Evolutionary conservation across 2,329 filamentous ascomycete genomes (phyloP), one percentile per base, ranked within the genome.

Genomic region (Aspergillus oerlinghausenensis): DNA sequence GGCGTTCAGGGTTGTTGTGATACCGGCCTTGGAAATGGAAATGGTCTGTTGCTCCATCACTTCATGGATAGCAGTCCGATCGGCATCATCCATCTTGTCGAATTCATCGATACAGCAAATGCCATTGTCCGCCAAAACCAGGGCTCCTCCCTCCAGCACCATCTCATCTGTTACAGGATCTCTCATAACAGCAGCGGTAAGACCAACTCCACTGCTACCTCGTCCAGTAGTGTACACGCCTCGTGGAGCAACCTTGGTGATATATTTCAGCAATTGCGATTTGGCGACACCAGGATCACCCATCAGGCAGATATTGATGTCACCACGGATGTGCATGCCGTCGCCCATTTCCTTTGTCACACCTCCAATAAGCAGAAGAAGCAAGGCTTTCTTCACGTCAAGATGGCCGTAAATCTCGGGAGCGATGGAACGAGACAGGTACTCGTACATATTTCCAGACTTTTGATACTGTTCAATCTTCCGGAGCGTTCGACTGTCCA

Each of bases 241-340:
- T 61, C 94, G 90, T 60, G 94, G 94, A 1, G 94, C 93, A 29
- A 99, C 94, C 78, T 99, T 97, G 63, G 92, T 91, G 71, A 99
- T 97, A 74, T 99, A 99, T 77, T 97, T 97, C 64, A 99, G 83
- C 64, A 99, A 80, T 79, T 99, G 94, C 40, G 94, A 99, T 79
- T 99, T 99, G 78, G 94, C 94, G 71, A 99, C 94, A 90, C 94
- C 94, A 72, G 94, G 94, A 70, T 99, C 94, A 82, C 94, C 94
- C 94, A 99, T 99, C 69, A 99, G 79, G 74, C 94, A 97, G 61
- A 99, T 88, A 77, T 99, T 99, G 80, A 99, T 96, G 70, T 99
- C 94, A 67, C 94, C 94, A 82, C 94, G 91, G 72, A 99, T 99
- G 68, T 92, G 89, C 94, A 99, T 97, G 59, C 94, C 94, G 69